Evolutionary conservation across 2,329 filamentous ascomycete species (phyloP).

Genomic region (Chalara sp.): DNA sequence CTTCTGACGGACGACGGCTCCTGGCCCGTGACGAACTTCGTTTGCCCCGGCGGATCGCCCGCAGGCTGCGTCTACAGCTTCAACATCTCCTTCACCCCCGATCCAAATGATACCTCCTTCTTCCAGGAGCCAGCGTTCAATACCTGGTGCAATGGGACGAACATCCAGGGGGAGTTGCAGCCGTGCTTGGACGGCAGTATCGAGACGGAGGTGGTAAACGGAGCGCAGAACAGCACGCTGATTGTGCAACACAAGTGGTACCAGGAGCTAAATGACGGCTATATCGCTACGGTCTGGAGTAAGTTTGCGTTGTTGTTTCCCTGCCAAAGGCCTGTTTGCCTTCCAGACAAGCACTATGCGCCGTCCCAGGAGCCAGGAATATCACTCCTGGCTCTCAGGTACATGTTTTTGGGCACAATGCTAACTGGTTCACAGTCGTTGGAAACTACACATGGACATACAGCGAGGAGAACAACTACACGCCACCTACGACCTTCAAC

Average conservation of each 20-base stretch:
- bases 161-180: neutral
- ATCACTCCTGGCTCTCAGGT: too few relatives aligned
- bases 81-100: neutral
- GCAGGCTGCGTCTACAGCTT: slow-evolving; percentile 3
- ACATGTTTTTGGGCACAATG: too few relatives aligned
- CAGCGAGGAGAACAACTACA: too few relatives aligned
- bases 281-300: neutral
- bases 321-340: too few relatives aligned
- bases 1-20: too few relatives aligned
- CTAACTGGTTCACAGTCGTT: too few relatives aligned
- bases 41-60: neutral
- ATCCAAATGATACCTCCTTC: neutral
- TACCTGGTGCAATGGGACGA: neutral
- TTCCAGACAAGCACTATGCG: too few relatives aligned
- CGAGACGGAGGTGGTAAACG: neutral
- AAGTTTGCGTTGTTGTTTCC: too few relatives aligned
- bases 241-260: neutral
- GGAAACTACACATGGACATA: too few relatives aligned
- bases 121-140: neutral
- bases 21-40: neutral
- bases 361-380: too few relatives aligned
- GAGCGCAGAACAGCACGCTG: neutral
- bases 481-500: too few relatives aligned
- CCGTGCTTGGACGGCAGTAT: neutral
- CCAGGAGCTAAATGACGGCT: neutral